A percentile compares a stretch with the other conserved stretches of the same genome.
Evolutionary conservation across 768 basidiomycete species (phyloP).

Genomic region (Terana coerulea): DNA sequence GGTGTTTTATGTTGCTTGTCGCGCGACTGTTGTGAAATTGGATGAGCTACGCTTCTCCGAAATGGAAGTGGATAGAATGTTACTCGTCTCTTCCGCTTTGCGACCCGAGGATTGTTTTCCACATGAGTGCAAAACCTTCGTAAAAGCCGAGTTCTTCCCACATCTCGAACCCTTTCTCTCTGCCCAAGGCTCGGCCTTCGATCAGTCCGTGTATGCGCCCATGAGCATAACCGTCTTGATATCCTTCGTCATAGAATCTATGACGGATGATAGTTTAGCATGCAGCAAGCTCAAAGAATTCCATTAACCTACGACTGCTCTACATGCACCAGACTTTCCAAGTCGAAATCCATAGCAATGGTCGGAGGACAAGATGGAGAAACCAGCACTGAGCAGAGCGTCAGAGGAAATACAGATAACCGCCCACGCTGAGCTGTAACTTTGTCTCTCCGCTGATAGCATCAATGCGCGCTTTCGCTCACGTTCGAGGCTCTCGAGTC

Average conservation of each 20-base stretch:
- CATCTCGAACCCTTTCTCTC: constrained; percentile 89
- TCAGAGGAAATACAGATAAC: too few species aligned
- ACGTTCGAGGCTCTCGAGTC: background rate
- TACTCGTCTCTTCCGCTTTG: constrained; percentile 47
- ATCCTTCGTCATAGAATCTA: constrained; percentile 82
- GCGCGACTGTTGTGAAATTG: constrained; percentile 43
- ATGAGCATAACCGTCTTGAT: constrained; percentile 74
- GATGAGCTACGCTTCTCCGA: background rate
- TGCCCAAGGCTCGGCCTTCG: constrained; percentile 85
- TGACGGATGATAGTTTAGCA: background rate
- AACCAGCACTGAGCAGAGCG: too few species aligned
- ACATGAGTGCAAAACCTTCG: constrained; percentile 77
- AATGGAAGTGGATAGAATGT: constrained; percentile 23
- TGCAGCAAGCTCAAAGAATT: constrained; percentile 4
- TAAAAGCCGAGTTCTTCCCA: constrained; percentile 98
- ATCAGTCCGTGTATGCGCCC: constrained; percentile 87
- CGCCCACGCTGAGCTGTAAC: too few species aligned
- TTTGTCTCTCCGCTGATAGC: too few species aligned
- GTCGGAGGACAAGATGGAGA: background rate
- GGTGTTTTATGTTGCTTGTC: constrained; percentile 57
- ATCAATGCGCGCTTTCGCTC: background rate
- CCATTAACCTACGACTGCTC: constrained; percentile 59
- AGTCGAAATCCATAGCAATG: constrained; percentile 37
- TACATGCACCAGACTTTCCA: constrained; percentile 56
- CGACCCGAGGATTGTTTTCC: constrained; percentile 49